Conservation (phyloP, 345 rosid genomes). For the Eucalyptus microcorys region DNA sequence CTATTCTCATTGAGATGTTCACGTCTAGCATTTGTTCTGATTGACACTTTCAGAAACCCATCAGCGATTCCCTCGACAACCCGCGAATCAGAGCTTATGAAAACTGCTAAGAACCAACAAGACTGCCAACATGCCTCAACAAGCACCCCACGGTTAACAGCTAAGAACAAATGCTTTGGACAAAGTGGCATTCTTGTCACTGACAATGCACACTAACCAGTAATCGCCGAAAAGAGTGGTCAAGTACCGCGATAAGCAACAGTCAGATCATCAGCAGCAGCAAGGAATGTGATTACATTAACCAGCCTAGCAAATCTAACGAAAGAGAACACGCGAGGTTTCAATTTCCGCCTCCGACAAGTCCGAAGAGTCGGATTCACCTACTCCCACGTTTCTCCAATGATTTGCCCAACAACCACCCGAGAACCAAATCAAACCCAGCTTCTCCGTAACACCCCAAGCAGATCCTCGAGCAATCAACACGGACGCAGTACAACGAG, state of each 20-base stretch:
- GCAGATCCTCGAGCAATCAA: neutral
- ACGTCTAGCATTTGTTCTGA: neutral
- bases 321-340: neutral
- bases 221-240: neutral
- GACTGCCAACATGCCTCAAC: neutral
- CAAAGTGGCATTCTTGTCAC: neutral
- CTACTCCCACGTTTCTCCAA: neutral
- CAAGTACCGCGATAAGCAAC: neutral
- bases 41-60: neutral
- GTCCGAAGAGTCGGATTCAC: neutral
- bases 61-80: neutral
- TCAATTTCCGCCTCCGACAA: neutral
- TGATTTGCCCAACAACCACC: neutral
- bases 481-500: neutral
- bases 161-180: neutral
- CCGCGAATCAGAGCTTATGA: neutral
- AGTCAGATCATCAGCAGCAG: neutral
- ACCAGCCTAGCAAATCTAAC: neutral
- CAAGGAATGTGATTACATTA: neutral
- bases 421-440: neutral
- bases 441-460: neutral
- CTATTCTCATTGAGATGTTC: neutral
- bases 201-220: neutral
- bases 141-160: neutral
- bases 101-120: neutral